A percentile compares a stretch with the other conserved stretches of the same genome.
Evolutionary conservation across 139 green algal species (phyloP).

Genomic region (Eudorina sp.): DNA sequence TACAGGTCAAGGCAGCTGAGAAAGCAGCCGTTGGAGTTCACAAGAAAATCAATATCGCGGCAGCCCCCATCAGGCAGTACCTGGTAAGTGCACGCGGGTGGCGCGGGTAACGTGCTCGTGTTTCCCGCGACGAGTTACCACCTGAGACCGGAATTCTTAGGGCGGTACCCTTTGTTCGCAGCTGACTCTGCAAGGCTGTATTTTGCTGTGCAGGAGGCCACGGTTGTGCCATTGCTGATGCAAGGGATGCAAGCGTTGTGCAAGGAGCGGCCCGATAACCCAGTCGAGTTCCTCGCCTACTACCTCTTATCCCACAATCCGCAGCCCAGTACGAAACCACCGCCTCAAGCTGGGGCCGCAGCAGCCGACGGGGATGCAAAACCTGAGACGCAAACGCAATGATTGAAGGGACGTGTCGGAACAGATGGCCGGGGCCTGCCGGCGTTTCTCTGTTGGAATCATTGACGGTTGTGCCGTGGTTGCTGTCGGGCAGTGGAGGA

Average conservation of each 20-base stretch:
- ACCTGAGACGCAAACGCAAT: not conserved
- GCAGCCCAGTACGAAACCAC: conserved; percentile 53
- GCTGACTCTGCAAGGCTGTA: too few species aligned
- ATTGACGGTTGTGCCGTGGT: too few species aligned
- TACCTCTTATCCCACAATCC: conserved; percentile 90
- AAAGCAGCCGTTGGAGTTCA: conserved; percentile 67
- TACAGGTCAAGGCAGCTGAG: conserved; percentile 73
- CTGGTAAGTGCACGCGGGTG: conserved; percentile 75
- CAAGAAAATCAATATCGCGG: conserved; percentile 69
- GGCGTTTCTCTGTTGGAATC: too few species aligned
- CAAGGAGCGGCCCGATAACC: conserved; percentile 85
- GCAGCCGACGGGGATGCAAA: not conserved
- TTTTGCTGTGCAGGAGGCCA: conserved; percentile 67
- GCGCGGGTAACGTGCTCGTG: too few species aligned
- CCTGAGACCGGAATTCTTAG: too few species aligned
- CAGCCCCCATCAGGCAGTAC: conserved; percentile 84
- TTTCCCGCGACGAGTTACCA: too few species aligned
- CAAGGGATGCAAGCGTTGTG: conserved; percentile 83
- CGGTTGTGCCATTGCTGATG: conserved; percentile 87
- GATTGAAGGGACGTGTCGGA: not conserved
- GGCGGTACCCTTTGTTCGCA: too few species aligned
- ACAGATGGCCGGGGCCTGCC: too few species aligned
- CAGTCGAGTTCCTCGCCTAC: conserved; percentile 84
- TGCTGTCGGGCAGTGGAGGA: too few species aligned
- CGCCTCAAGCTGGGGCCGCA: not conserved